Base-by-base conservation (phyloP, 2,329 filamentous ascomycete species). In the Colletotrichum camelliae region DNA sequence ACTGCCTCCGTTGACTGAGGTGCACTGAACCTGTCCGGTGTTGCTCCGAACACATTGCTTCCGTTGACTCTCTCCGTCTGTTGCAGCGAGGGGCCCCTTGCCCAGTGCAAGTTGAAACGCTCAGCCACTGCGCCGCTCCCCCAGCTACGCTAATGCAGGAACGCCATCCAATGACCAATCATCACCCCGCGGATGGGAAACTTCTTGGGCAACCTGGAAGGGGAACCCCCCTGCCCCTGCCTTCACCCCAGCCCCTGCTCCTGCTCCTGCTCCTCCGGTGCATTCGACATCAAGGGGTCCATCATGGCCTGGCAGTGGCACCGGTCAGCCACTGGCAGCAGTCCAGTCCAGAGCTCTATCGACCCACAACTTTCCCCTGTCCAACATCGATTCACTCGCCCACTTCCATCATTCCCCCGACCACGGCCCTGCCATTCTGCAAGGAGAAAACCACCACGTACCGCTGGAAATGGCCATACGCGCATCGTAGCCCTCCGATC, bases 41-140 rank as follows among this genome's bases (percentile, higher is more conserved):
- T 48, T 48, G 12, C 43, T 48, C 43, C 43, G 43, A 48, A n/a
- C 43, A 48, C 43, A 48, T 21, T 48, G 43, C 9, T 9, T 10
- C 10, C n/a, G 57, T n/a, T 18, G 27, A 33, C 31, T 31, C 48
- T 37, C 37, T 35, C 33, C n/a, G 35, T 21, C 67, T 57, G 16
- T 48, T 27, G 31, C 60, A 37, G 21, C 43, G 72, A 66, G 61
- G 67, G 61, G 39, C 67, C 62, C 39, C 73, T 39, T 37, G 27
- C 62, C 57, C 57, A 60, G 35, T 35, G 55, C 58, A 77, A 72
- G 77, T 77, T 77, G 77, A 77, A 77, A 77, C 75, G 69, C 77
- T 77, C 71, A 77, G 77, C 77, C 75, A 77, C 77, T 33, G 70
- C 70, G 60, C 74, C 39, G 31, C 66, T 39, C 33, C 33, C 52